Base-by-base conservation (phyloP, 345 rosid genomes). In the Nephelium lappaceum region DNA sequence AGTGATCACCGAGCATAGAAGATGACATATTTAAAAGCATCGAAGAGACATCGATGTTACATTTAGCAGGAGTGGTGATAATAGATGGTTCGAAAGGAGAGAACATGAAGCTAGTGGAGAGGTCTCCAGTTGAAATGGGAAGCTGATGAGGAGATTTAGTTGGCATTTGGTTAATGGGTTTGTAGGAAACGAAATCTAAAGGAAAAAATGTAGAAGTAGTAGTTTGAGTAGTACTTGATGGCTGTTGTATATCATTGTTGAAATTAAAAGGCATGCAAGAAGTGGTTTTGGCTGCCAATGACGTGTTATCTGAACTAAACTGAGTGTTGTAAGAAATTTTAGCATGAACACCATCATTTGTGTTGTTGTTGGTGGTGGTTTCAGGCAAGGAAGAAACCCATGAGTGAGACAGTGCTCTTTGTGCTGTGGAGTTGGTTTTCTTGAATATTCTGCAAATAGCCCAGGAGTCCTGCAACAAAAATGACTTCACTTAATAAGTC, bases 401-500 rank as follows among this genome's bases (percentile, higher is more conserved):
- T 1, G 97, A 90, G 19, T 91, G 92, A 41, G 97, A 90, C 41
- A 91, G 86, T 72, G 96, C 89, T 83, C 94, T 84, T 76, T 90
- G 92, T 74, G 91, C 86, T 47, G 91, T 84, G 62, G 98, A 86
- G 77, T 85, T 94, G 15, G 93, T 87, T 84, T 91, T 93, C 89
- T 89, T 94, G 91, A 94, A 94, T 87, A 94, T 93, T 85, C 97
- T 84, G 82, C 98, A 94, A 78, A 94, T 89, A 23, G 98, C 98
- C 98, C 98, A 94, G 42, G 95, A 84, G 38, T 94, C 97, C 96
- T 94, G 94, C 78, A 86, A 45, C 43, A 83, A 55, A 38, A 16
- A 45, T 45, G 49, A 8, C 11, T 7, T 45, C 12, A 45, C 2
- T 7, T 10, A 45, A 16, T 19, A 53, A 53, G 60, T 53, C 60